phyloP scores from a whole-genome alignment of 1,284 basidiomycete species.

The Sanghuangporus baumii region DNA sequence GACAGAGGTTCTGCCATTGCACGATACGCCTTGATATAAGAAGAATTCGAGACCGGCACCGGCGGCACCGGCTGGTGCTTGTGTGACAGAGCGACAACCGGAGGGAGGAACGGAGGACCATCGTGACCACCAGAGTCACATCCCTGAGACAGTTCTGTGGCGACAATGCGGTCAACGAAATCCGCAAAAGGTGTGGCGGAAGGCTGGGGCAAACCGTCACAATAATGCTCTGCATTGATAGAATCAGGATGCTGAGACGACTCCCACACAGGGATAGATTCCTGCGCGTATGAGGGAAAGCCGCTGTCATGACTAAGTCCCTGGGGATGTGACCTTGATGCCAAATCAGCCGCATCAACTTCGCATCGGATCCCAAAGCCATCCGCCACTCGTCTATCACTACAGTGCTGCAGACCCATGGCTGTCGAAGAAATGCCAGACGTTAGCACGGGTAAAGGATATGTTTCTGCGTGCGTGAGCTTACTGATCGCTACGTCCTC shows the following conservation, averaged over 20 bases:
- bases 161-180: constrained; percentile 65
- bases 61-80: constrained; percentile 27
- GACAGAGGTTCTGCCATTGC: constrained; percentile 69
- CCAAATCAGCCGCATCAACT: neutral
- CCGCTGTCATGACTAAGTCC: neutral
- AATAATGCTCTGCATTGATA: neutral
- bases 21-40: constrained; percentile 55
- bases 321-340: neutral
- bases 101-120: neutral
- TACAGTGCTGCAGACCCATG: constrained; percentile 12
- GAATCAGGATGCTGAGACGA: neutral
- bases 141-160: constrained; percentile 30
- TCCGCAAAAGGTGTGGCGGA: constrained; percentile 62
- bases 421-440: neutral
- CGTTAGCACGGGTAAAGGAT: constrained; percentile 42
- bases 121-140: constrained; percentile 1
- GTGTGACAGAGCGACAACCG: constrained; percentile 22
- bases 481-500: constrained; percentile 71
- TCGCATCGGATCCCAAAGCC: neutral
- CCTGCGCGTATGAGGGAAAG: neutral
- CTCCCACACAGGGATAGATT: neutral
- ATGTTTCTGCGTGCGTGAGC: constrained; percentile 46
- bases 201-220: neutral
- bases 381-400: neutral
- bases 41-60: constrained; percentile 42